A percentile compares a stretch with the other conserved stretches of the same genome.
Conservation (phyloP, 2,329 filamentous ascomycete genomes). For the Colletotrichum horii region DNA sequence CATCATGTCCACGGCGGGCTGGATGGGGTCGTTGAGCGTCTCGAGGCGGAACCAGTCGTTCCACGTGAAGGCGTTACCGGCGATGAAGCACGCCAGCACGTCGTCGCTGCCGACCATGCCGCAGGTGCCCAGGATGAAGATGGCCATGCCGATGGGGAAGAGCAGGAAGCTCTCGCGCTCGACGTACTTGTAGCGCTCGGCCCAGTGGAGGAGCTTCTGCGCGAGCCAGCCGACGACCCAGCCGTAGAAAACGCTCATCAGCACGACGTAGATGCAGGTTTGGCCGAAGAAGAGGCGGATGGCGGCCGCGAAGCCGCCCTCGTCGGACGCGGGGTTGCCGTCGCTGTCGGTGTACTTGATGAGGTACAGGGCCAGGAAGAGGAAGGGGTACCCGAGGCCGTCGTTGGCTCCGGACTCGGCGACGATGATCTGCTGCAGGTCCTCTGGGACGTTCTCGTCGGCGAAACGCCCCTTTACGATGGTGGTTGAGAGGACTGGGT, state of each 20-base stretch:
- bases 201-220: constrained; percentile 83
- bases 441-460: constrained; percentile 84
- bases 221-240: constrained; percentile 79
- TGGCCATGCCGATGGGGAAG: constrained; percentile 81
- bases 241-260: constrained; percentile 81
- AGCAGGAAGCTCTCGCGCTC: constrained; percentile 88
- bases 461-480: constrained; percentile 95
- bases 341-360: constrained; percentile 74
- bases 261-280: constrained; percentile 82
- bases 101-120: constrained; percentile 89
- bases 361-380: constrained; percentile 84
- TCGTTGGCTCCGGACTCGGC: constrained; percentile 90
- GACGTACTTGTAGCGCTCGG: constrained; percentile 80
- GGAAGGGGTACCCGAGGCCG: constrained; percentile 85
- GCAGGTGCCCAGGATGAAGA: constrained; percentile 87
- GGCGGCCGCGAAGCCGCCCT: constrained; percentile 65
- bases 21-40: constrained; percentile 86
- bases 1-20: constrained; percentile 93
- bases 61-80: constrained; percentile 89
- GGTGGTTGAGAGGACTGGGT: constrained; percentile 85
- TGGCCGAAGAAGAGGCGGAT: constrained; percentile 85
- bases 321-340: constrained; percentile 53
- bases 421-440: constrained; percentile 80
- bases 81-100: constrained; percentile 89
- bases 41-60: constrained; percentile 94